These are phyloP conservation scores for Venturia nashicola DNA, from an alignment of 2,329 filamentous ascomycete genomes.

Conservation along the genomic window DNA sequence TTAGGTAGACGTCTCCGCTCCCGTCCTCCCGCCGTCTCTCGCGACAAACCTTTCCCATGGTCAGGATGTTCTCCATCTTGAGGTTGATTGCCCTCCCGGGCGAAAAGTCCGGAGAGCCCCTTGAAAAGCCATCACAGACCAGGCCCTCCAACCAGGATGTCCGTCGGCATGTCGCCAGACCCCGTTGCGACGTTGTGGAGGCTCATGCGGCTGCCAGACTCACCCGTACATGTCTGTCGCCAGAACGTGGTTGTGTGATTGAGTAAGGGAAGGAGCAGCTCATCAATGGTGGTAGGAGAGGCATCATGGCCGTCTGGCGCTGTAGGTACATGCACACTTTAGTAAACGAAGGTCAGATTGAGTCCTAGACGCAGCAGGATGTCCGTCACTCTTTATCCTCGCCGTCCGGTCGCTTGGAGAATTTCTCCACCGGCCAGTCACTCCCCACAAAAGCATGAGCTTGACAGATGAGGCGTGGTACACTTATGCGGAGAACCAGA, in stretches of 20 bases:
- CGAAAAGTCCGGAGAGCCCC: neutral
- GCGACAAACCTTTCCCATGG: neutral
- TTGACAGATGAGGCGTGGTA: neutral
- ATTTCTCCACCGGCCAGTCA: neutral
- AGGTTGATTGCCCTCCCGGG: neutral
- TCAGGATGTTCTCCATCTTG: neutral
- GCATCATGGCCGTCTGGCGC: neutral
- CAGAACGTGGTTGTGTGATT: neutral
- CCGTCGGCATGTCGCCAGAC: neutral
- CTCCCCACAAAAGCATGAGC: neutral
- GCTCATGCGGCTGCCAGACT: neutral
- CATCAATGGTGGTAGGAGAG: neutral
- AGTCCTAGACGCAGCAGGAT: neutral
- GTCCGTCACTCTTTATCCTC: constrained; percentile 1
- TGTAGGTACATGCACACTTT: neutral
- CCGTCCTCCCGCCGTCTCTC: neutral
- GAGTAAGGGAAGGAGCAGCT: neutral
- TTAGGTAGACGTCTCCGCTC: neutral
- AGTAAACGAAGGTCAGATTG: neutral
- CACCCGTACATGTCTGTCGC: neutral
- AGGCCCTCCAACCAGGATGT: neutral
- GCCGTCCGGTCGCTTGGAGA: neutral
- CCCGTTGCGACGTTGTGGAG: neutral
- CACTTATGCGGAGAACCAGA: constrained; percentile 3
- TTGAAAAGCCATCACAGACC: neutral